Conservation (phyloP, 176 grass and related monocot species). For the Triticum urartu region DNA sequence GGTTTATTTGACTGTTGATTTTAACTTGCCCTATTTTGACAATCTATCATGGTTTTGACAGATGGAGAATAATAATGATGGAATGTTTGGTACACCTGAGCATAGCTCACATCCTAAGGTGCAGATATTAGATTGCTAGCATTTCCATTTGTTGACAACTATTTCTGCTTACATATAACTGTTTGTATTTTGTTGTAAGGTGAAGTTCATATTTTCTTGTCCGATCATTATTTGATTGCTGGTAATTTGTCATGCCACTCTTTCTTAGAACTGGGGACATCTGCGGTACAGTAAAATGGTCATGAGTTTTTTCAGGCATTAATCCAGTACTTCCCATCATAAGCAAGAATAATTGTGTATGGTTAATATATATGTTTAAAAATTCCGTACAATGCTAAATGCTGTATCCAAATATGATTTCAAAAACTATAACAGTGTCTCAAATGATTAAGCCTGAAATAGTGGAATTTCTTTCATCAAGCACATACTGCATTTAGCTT, state of each 20-base stretch:
- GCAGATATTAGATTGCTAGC: neutral
- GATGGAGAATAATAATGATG: constrained; percentile 32
- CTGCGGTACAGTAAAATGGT: neutral
- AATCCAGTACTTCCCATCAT: neutral
- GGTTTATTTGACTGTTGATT: neutral
- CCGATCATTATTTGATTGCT: neutral
- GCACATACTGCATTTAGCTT: neutral
- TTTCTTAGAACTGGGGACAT: neutral
- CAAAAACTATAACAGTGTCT: neutral
- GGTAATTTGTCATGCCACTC: neutral
- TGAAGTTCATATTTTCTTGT: neutral
- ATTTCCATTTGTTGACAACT: neutral
- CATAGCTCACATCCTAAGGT: constrained; percentile 36
- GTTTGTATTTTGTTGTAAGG: neutral
- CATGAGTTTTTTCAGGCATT: neutral
- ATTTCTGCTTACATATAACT: neutral
- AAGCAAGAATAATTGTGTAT: neutral
- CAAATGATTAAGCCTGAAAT: neutral
- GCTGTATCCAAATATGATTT: neutral
- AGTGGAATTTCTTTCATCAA: neutral
- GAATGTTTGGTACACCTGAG: neutral
- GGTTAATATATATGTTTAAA: neutral
- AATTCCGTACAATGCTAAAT: neutral
- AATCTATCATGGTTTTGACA: neutral
- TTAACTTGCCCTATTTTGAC: neutral